A percentile compares a stretch with the other conserved stretches of the same genome.
phyloP scores from a whole-genome alignment of 305 asterid genomes.

The Fraxinus velutina region DNA sequence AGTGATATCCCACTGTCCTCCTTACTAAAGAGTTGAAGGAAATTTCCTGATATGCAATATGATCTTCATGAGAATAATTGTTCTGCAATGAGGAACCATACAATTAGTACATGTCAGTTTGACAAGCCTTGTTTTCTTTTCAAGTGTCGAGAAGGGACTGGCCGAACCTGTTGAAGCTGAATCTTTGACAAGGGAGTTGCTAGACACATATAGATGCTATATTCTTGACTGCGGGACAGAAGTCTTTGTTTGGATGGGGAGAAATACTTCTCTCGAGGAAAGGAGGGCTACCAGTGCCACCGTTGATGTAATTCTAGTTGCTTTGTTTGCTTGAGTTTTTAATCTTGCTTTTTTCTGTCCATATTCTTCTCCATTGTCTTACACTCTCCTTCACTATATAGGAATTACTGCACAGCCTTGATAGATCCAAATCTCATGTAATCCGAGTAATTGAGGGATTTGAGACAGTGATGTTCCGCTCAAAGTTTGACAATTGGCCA shows the following conservation, averaged over 20 bases:
- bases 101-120: constrained; percentile 20
- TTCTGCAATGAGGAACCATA: constrained; percentile 12
- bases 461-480: constrained; percentile 65
- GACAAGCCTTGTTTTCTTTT: constrained; percentile 6
- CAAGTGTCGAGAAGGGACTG: constrained; percentile 56
- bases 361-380: constrained; percentile 12
- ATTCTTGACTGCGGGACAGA: constrained; percentile 65
- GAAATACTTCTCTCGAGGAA: constrained; percentile 63
- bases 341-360: constrained; percentile 7
- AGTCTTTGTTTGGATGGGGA: constrained; percentile 86
- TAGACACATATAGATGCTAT: constrained; percentile 70
- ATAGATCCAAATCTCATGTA: constrained; percentile 43
- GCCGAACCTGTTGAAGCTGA: constrained; percentile 40
- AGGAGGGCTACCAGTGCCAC: constrained; percentile 65
- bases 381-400: constrained; percentile 18
- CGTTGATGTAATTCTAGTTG: constrained; percentile 57
- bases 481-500: constrained; percentile 79
- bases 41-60: not conserved
- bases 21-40: constrained; percentile 1
- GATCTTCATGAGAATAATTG: not conserved
- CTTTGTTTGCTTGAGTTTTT: constrained; percentile 18
- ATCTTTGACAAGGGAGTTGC: constrained; percentile 58
- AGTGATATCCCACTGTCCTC: not conserved
- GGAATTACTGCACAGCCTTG: constrained; percentile 42
- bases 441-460: constrained; percentile 74